Conservation (phyloP, 2,329 filamentous ascomycete genomes). For the Beauveria pseudobassiana region DNA sequence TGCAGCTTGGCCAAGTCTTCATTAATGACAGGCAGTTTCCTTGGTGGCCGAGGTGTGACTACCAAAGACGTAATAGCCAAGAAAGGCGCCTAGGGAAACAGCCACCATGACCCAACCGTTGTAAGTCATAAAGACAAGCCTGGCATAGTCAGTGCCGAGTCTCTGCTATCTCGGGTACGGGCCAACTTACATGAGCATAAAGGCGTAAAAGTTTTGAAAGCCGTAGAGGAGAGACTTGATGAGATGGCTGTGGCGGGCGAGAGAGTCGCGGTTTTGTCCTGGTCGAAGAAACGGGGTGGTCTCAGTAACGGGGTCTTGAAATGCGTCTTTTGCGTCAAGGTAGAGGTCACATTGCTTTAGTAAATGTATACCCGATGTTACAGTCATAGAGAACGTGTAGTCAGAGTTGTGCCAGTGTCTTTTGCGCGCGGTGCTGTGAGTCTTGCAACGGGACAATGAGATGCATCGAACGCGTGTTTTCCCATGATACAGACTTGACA, state of each 20-base stretch:
- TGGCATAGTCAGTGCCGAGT: slow-evolving; percentile 28
- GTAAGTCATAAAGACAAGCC: slow-evolving; percentile 99
- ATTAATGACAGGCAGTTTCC: slow-evolving; percentile 83
- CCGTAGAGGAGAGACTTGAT: slow-evolving; percentile 81
- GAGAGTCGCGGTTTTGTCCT: slow-evolving; percentile 62
- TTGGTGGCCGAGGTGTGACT: slow-evolving; percentile 64
- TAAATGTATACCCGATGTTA: background rate
- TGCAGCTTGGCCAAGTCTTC: no score
- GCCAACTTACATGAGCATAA: slow-evolving; percentile 91
- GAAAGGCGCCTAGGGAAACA: slow-evolving; percentile 78
- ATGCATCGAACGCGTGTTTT: background rate
- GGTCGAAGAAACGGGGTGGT: slow-evolving; percentile 55
- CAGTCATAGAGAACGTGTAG: background rate
- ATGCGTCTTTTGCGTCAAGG: background rate
- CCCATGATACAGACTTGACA: background rate
- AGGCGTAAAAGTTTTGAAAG: slow-evolving; percentile 94
- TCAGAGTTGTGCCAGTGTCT: background rate
- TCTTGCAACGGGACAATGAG: background rate
- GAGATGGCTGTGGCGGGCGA: slow-evolving; percentile 63
- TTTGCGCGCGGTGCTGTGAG: background rate
- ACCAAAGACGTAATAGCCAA: slow-evolving; percentile 81
- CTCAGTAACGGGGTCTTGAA: slow-evolving; percentile 45
- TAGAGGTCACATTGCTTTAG: background rate
- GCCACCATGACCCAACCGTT: slow-evolving; percentile 97
- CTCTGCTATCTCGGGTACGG: background rate